Conservation (phyloP, 192 early-diverging fungal species). For the Funneliformis mosseae region DNA sequence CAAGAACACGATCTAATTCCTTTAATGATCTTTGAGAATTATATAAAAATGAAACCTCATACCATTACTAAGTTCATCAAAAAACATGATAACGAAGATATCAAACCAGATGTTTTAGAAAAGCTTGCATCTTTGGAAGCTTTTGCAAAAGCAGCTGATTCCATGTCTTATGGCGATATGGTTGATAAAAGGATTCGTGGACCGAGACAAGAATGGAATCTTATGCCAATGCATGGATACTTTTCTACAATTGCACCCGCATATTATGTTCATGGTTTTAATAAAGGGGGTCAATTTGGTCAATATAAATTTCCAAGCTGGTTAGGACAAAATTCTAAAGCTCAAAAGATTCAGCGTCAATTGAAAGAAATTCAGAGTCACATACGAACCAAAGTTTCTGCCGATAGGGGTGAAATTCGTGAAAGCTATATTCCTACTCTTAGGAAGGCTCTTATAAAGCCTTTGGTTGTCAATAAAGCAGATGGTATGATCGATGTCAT, state of each 20-base stretch:
- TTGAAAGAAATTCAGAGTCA: conserved; percentile 87
- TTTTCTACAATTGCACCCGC: conserved; percentile 85
- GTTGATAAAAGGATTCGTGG: conserved; percentile 74
- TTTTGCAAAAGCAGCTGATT: conserved; percentile 82
- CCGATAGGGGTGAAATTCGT: conserved; percentile 85
- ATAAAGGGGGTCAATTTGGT: conserved; percentile 1
- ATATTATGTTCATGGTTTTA: conserved; percentile 76
- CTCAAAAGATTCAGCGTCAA: conserved; percentile 66
- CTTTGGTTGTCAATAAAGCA: conserved; percentile 46
- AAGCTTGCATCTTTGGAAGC: conserved; percentile 26
- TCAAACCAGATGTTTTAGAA: neutral
- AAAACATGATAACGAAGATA: neutral
- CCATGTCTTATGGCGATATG: conserved; percentile 81
- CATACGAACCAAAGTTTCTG: conserved; percentile 79
- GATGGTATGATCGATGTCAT: conserved; percentile 74
- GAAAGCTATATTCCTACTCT: conserved; percentile 84
- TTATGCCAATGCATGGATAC: conserved; percentile 87
- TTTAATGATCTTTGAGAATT: conserved; percentile 96
- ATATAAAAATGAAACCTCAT: conserved; percentile 70
- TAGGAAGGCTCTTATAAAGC: conserved; percentile 53
- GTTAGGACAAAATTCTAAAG: conserved; percentile 89
- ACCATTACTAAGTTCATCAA: conserved; percentile 34
- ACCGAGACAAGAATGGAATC: conserved; percentile 80
- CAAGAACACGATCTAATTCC: conserved; percentile 84
- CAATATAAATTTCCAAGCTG: conserved; percentile 55